Evolutionary conservation across 1,284 basidiomycete species (phyloP).

Genomic region (Naganishia sp.): DNA sequence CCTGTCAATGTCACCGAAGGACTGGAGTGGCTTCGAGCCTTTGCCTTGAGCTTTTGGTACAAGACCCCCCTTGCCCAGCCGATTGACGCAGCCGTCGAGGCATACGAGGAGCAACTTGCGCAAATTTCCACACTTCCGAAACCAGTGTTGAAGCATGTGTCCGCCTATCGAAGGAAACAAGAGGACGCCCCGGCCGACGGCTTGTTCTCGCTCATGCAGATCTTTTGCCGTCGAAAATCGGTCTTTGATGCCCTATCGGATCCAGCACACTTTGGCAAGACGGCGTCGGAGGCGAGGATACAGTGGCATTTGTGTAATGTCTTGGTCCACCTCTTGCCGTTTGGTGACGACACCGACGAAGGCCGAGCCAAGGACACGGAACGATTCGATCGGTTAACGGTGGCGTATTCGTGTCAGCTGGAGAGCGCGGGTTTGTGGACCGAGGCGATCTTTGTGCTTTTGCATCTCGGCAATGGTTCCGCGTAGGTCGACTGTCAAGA

Average conservation of each 20-base stretch:
- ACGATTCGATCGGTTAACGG: constrained; percentile 77
- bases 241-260: constrained; percentile 58
- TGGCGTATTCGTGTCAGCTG: constrained; percentile 82
- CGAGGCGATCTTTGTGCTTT: constrained; percentile 82
- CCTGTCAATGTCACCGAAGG: constrained; percentile 74
- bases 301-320: constrained; percentile 94
- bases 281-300: constrained; percentile 75
- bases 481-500: constrained; percentile 60
- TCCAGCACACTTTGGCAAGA: constrained; percentile 73
- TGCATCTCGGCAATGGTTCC: constrained; percentile 78
- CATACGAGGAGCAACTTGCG: constrained; percentile 64
- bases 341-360: constrained; percentile 62
- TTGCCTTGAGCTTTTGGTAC: constrained; percentile 92
- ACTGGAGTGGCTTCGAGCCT: constrained; percentile 92
- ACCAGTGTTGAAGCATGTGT: constrained; percentile 32
- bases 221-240: constrained; percentile 63
- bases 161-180: constrained; percentile 30
- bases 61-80: constrained; percentile 71
- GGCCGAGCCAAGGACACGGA: constrained; percentile 68
- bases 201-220: constrained; percentile 77
- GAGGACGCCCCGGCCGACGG: constrained; percentile 60
- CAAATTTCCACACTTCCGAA: constrained; percentile 40
- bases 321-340: constrained; percentile 78
- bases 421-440: constrained; percentile 78
- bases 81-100: constrained; percentile 68